phyloP scores from a whole-genome alignment of 106 monocot genomes.

The Dendrobium catenatum region DNA sequence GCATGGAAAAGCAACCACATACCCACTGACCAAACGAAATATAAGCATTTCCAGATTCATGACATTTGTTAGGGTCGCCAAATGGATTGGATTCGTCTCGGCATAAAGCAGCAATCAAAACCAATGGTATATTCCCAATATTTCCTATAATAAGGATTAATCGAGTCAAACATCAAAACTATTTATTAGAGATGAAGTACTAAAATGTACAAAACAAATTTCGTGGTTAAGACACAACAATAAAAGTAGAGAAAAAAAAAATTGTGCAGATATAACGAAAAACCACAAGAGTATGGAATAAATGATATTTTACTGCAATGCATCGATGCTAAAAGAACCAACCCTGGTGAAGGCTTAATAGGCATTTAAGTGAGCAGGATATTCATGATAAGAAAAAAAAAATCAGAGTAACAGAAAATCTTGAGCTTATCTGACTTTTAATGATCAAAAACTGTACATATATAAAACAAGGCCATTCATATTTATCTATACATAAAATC shows the following conservation, averaged over 20 bases:
- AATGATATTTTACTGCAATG: not conserved
- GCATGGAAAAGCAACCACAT: conserved; percentile 5
- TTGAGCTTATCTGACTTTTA: too few species aligned
- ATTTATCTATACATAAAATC: not conserved
- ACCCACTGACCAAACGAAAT: conserved; percentile 86
- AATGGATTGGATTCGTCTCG: conserved; percentile 62
- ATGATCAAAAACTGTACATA: not conserved
- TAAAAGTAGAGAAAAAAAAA: not conserved
- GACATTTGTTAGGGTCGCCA: conserved; percentile 58
- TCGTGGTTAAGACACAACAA: not conserved
- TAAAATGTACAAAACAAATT: not conserved
- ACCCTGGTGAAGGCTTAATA: too few species aligned
- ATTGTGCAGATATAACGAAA: not conserved
- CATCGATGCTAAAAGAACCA: not conserved
- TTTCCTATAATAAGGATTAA: conserved; percentile 39
- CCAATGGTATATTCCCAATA: conserved; percentile 73
- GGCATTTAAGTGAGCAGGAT: too few species aligned
- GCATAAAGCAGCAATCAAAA: conserved; percentile 69
- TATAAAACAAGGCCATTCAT: not conserved
- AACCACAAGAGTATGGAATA: not conserved
- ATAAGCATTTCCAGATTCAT: conserved; percentile 66
- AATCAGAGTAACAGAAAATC: too few species aligned
- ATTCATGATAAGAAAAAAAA: too few species aligned
- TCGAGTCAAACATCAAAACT: not conserved
- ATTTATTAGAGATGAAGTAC: not conserved